Conservation (phyloP, 2,329 filamentous ascomycete species). For the Colletotrichum sp. region DNA sequence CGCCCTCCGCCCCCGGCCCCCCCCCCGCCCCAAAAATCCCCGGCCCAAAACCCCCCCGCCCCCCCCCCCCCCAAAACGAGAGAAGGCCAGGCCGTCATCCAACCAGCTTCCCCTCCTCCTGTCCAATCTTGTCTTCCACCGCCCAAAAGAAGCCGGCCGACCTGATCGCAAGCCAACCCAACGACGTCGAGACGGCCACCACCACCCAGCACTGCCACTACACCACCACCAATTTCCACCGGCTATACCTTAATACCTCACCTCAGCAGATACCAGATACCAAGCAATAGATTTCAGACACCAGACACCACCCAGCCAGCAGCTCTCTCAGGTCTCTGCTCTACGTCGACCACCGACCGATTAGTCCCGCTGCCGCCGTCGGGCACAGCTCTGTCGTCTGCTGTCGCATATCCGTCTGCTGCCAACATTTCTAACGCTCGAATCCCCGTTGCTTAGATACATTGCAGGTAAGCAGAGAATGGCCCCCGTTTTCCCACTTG, state of each 20-base stretch:
- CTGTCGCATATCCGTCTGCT: not conserved
- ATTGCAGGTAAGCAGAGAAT: not conserved
- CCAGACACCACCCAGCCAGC: constrained; percentile 1
- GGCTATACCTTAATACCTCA: not conserved
- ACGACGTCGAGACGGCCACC: not conserved
- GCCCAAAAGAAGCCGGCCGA: not conserved
- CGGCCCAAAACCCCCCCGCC: no score
- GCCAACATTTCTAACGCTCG: not conserved
- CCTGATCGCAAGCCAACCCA: not conserved
- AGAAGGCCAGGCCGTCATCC: not conserved
- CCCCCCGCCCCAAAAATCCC: no score
- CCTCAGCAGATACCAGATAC: not conserved
- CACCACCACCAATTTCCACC: not conserved
- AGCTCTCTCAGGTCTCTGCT: not conserved
- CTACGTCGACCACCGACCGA: not conserved
- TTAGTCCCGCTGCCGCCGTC: not conserved
- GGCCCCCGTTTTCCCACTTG: not conserved
- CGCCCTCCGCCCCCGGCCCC: no score
- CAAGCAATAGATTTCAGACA: not conserved
- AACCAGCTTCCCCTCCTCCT: not conserved
- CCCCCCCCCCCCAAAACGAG: not conserved
- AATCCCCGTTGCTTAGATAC: not conserved
- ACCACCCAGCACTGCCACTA: constrained; percentile 10
- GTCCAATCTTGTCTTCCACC: constrained; percentile 6
- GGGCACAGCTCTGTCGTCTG: not conserved